Evolutionary conservation across 2,329 filamentous ascomycete species (phyloP), one percentile per base, ranked within the genome.

Genomic region (Penicillium crustosum): DNA sequence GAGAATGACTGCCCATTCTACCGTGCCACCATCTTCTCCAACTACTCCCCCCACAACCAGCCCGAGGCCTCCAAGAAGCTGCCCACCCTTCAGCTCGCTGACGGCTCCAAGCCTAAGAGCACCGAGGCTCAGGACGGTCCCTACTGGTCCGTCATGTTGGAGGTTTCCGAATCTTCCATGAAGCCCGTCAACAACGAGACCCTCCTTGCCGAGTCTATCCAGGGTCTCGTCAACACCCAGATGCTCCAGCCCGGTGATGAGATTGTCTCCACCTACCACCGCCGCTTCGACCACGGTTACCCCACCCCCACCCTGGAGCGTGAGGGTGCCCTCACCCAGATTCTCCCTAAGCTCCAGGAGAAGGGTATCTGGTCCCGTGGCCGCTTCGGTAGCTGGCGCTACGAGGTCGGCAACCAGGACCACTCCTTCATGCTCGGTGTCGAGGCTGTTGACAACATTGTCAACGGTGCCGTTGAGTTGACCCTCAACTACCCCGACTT

Each of bases 111-210:
- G 81, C 85, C 92, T 57, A 78, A 82, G 61, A 90, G 86, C 68
- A 82, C 82, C 50, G 87, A 90, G 71, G 79, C 91, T 60, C 85
- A 94, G 82, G 86, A 89, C 71, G 94, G 94, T 35, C 94, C 94
- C 42, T 99, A 99, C 87, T 99, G 94, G 94, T 97, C 93, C 64
- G 95, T 99, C 83, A 99, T 99, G 94, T 82, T 99, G 68, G 94
- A 99, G 80, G 89, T 99, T 61, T 97, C 94, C 33, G 91, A 99
- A 80, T 97, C 93, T 33, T 86, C 85, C 72, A 86, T 96, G 88
- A 99, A 99, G 86, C 91, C 92, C 39, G 93, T 97, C 33, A 87
- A 97, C 77, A 82, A 89, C 69, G 86, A 87, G 69, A 96, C 89
- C 76, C 79, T 99, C 62, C 83, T 99, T 70, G 86, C 85, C 77